Conservation (phyloP, 2,329 filamentous ascomycete species). For the Trematosphaeria pertusa region DNA sequence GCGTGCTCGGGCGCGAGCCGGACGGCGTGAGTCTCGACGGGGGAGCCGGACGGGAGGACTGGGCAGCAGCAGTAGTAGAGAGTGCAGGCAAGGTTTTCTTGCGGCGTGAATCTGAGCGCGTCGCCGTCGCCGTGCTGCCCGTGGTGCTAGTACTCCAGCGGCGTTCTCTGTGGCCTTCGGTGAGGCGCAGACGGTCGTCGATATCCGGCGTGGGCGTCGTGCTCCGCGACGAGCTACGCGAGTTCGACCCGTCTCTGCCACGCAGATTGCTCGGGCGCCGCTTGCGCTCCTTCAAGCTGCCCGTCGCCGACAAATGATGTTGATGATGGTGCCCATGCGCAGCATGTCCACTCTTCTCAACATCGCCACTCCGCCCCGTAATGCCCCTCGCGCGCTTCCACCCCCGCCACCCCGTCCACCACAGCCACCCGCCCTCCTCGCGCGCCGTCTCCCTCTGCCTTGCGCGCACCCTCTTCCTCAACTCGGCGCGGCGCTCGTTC, state of each 20-base stretch:
- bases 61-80: constrained; percentile 27
- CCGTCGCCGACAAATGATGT: constrained; percentile 16
- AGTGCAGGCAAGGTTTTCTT: constrained; percentile 20
- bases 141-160: constrained; percentile 45
- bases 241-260: constrained; percentile 36
- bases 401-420: constrained; percentile 81
- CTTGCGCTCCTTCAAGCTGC: constrained; percentile 33
- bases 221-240: constrained; percentile 40
- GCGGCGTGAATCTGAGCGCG: constrained; percentile 28
- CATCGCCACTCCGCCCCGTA: constrained; percentile 29
- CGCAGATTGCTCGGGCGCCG: constrained; percentile 37
- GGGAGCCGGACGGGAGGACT: constrained; percentile 35
- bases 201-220: constrained; percentile 42
- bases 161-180: constrained; percentile 29
- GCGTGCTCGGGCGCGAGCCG: constrained; percentile 31
- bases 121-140: constrained; percentile 32
- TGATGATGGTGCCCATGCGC: constrained; percentile 19
- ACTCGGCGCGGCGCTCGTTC: constrained; percentile 81
- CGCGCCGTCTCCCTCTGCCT: constrained; percentile 72
- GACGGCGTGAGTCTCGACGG: constrained; percentile 18
- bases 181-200: constrained; percentile 32
- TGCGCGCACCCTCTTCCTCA: constrained; percentile 73
- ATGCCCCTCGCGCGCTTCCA: constrained; percentile 50
- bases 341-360: constrained; percentile 36
- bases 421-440: constrained; percentile 75